These are phyloP conservation scores for Hirsutella thompsonii DNA, from an alignment of 2,329 filamentous ascomycete genomes.

Conservation along the genomic window DNA sequence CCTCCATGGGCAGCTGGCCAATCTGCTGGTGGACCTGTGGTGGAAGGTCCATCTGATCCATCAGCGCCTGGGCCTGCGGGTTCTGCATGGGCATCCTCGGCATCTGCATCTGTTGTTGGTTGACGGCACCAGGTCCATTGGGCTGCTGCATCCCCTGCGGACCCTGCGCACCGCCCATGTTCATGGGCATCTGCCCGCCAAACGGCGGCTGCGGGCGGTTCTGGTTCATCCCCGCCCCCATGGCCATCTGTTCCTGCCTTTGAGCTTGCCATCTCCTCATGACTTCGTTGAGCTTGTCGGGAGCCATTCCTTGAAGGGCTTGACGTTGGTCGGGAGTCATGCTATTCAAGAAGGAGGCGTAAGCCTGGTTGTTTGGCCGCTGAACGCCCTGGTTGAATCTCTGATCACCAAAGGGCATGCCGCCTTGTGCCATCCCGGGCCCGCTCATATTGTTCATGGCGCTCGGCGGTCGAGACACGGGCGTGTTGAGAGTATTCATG, in stretches of 20 bases:
- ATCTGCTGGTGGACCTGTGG: conserved; percentile 17
- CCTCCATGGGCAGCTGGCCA: conserved; percentile 22
- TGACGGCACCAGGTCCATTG: conserved; percentile 6
- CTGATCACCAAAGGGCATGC: conserved; percentile 34
- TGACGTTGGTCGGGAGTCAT: conserved; percentile 34
- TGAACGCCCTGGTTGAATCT: conserved; percentile 41
- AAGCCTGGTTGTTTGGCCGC: conserved; percentile 27
- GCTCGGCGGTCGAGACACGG: conserved; percentile 29
- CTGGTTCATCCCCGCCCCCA: conserved; percentile 17
- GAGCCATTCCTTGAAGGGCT: conserved; percentile 27
- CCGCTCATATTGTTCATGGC: conserved; percentile 28
- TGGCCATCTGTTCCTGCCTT: conserved; percentile 19
- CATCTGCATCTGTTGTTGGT: conserved; percentile 11
- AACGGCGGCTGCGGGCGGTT: conserved; percentile 17
- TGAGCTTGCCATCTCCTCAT: conserved; percentile 33
- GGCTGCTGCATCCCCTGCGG: conserved; percentile 17
- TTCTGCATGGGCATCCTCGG: conserved; percentile 13
- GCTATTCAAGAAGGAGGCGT: conserved; percentile 27
- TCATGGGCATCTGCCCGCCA: conserved; percentile 18
- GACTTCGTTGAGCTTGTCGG: conserved; percentile 38
- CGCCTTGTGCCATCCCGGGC: conserved; percentile 30
- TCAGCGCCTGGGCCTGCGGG: conserved; percentile 23
- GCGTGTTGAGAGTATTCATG: conserved; percentile 45
- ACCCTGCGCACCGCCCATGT: conserved; percentile 16
- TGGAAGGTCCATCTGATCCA: conserved; percentile 37